Conservation (phyloP, 148 eudicot genomes). For the Rhododendron williamsianum region DNA sequence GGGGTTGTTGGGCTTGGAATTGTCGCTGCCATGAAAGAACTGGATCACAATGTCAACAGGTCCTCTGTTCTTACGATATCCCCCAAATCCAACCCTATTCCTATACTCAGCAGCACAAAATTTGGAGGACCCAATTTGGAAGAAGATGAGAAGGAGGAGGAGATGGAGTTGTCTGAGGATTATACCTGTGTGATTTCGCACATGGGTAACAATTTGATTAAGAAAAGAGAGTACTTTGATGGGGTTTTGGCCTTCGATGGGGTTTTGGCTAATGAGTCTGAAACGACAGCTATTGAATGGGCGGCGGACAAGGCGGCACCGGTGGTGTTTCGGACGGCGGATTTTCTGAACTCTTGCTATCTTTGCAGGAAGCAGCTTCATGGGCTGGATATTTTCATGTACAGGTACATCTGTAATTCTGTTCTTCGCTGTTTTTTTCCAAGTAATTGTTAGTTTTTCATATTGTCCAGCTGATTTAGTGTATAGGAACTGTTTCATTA, state of each 20-base stretch:
- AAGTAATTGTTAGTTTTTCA: neutral
- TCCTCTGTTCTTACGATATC: slow-evolving; percentile 19
- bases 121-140: neutral
- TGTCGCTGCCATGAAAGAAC: slow-evolving; percentile 29
- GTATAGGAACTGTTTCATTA: neutral
- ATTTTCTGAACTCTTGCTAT: slow-evolving; percentile 37
- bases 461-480: neutral
- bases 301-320: neutral
- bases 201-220: slow-evolving; percentile 37
- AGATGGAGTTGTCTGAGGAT: slow-evolving; percentile 43
- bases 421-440: neutral
- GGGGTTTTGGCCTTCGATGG: slow-evolving; percentile 30
- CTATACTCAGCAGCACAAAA: slow-evolving; percentile 12
- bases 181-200: slow-evolving; percentile 53
- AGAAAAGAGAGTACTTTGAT: slow-evolving; percentile 48
- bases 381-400: slow-evolving; percentile 54
- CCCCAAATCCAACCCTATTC: slow-evolving; percentile 33
- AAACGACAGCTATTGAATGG: slow-evolving; percentile 8
- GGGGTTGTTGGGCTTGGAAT: slow-evolving; percentile 36
- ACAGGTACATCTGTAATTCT: slow-evolving; percentile 26
- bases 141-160: slow-evolving; percentile 15
- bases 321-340: slow-evolving; percentile 13
- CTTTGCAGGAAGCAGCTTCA: slow-evolving; percentile 47
- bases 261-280: slow-evolving; percentile 18
- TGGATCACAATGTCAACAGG: neutral